Evolutionary conservation across 345 rosid genomes (phyloP).

Genomic region (Anacardium occidentale): DNA sequence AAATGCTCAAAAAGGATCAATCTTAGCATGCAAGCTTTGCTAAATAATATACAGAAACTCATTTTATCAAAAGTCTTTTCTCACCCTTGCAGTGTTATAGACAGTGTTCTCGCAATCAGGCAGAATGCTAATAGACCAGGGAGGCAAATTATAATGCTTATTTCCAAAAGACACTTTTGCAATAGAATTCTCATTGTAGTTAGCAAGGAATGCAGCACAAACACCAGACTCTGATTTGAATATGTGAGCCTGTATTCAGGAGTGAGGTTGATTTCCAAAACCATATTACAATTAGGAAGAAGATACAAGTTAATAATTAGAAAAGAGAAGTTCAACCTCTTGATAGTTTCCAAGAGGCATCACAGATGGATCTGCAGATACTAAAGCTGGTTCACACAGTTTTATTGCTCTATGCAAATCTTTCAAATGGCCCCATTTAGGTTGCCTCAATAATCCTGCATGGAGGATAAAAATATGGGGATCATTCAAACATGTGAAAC

Average conservation of each 20-base stretch:
- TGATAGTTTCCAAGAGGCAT: constrained; percentile 76
- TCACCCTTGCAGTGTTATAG: constrained; percentile 97
- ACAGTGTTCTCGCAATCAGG: constrained; percentile 98
- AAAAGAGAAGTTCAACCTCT: constrained; percentile 52
- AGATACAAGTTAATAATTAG: background rate
- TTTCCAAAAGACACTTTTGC: constrained; percentile 61
- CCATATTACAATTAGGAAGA: background rate
- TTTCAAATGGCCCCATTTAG: constrained; percentile 99
- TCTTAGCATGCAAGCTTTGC: background rate
- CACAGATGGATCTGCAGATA: constrained; percentile 63
- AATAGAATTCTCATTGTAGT: constrained; percentile 35
- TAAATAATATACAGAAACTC: background rate
- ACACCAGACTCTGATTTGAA: no score
- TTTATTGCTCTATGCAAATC: constrained; percentile 94
- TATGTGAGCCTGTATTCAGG: background rate
- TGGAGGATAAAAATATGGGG: constrained; percentile 9
- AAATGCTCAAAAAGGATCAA: constrained; percentile 9
- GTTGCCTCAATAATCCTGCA: constrained; percentile 83
- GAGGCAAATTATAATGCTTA: constrained; percentile 60
- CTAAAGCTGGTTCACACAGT: constrained; percentile 85
- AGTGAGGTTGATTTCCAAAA: background rate
- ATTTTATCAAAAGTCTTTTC: constrained; percentile 18
- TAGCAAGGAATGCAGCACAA: no score
- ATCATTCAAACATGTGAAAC: constrained; percentile 13
- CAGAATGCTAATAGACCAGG: constrained; percentile 93